Base-by-base conservation (phyloP, 2,329 filamentous ascomycete genomes). In the Fusarium decemcellulare region DNA sequence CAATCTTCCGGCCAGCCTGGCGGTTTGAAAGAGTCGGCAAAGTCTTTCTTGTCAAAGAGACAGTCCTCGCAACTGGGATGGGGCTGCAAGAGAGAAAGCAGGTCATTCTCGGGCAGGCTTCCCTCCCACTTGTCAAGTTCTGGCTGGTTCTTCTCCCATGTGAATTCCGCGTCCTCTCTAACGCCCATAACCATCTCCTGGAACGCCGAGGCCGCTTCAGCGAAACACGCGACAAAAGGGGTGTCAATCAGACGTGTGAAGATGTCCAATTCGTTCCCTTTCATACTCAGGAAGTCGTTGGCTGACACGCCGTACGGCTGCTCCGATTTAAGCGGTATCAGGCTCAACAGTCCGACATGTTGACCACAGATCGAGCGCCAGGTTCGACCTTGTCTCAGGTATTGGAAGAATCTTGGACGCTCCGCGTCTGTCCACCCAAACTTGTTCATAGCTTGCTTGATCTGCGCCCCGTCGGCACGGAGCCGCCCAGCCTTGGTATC, bases 401-500 rank as follows among this genome's bases (percentile, higher is more conserved):
- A 48, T 16, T 48, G 46, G 29, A 48, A 48, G 46, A 48, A 48
- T 32, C 46, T 48, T 23, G 46, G 46, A 5, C 46, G 27, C 15
- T 48, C 46, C 29, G 46, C 27, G 15, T 48, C 46, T 14, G 27
- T 11, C 46, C 46, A 48, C 5, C 46, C 46, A 32, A 48, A 48
- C 46, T 48, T 48, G 46, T 48, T 32, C 46, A 48, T 48, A 27
- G 46, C 46, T 48, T 32, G 29, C n/a, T 48, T 48, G 46, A 48
- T 36, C 46, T 48, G 46, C 34, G 27, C 46, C 27, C 46, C 46
- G 11, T 48, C 46, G 46, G 46, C 46, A 12, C 46, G 46, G 12
- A 48, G 46, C n/a, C 32, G 47, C 9, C 47, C 47, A 36, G 30
- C 30, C 32, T 51, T 51, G 15, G 47, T 51, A 7, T 18, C 30